Base-by-base conservation (phyloP, 1,284 basidiomycete species). In the Irpex sp. region DNA sequence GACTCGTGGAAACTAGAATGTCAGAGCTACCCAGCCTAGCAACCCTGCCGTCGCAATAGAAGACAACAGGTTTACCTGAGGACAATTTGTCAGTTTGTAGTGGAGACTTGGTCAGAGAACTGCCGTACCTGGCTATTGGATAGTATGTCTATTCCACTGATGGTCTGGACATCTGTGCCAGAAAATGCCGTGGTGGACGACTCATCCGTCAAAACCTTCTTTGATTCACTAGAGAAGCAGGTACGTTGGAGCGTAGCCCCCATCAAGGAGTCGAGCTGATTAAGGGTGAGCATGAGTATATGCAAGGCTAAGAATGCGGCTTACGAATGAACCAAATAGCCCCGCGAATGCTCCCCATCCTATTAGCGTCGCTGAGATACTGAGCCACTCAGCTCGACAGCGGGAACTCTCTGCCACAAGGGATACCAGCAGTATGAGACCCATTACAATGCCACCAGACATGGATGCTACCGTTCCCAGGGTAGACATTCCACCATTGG, bases 211-310 rank as follows among this genome's bases (percentile, higher is more conserved):
- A 95, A 79, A 57, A 98, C 82, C 57, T 84, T 79, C 66, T 87
- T 87, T 62, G 82, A 83, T 6, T 79, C 77, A 44, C 76, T 76
- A 7, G 89, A 89, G 76, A 90, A 97, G 19, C 88, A 83, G 1
- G 94, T 96, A 62, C 84, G 80, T 70, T 98, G 96, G 0, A 97
- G 74, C 0, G 93, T 94, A 0, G 95, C 96, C 1, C 96, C 96
- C 9, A 97, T 80, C 2, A 97, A 56, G 0, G 92, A 95, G 73
- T 97, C 95, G 60, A 93, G 73, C 89, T 92, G 65, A 57, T 44
- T 26, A 8, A 19, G 36, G 17, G 60, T 66, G n/a, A 63, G 44
- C 37, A 70, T 62, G 19, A 70, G 57, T 34, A 6, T 6, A 34
- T 34, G 31, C 31, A 34, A 34, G 31, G 31, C 31, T 8, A 5